Conservation (phyloP, 108 stramenopile species). For the Thalassiosira profunda region DNA sequence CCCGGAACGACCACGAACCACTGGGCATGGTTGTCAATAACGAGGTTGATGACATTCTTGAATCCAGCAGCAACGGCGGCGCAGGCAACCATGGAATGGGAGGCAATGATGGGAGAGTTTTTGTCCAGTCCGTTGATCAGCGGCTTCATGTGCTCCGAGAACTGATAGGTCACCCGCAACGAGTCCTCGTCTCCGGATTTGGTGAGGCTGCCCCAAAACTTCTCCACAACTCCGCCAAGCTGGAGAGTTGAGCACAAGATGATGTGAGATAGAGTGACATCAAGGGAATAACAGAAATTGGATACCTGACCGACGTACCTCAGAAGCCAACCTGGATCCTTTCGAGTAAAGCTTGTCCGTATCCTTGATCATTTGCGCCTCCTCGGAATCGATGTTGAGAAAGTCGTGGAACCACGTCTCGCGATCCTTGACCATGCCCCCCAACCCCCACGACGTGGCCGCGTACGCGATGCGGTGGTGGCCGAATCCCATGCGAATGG, state of each 20-base stretch:
- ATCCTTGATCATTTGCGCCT: conserved; percentile 82
- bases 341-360: conserved; percentile 86
- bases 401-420: conserved; percentile 91
- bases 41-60: conserved; percentile 91
- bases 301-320: conserved; percentile 32
- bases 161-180: conserved; percentile 79
- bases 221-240: conserved; percentile 81
- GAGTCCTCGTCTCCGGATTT: conserved; percentile 89
- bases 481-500: conserved; percentile 96
- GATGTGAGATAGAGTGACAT: not conserved
- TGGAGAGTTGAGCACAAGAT: conserved; percentile 7
- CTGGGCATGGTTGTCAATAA: conserved; percentile 94
- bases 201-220: conserved; percentile 81
- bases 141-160: conserved; percentile 83
- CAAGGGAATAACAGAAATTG: not conserved
- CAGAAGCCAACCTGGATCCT: conserved; percentile 79
- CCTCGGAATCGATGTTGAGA: conserved; percentile 87
- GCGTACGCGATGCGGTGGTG: conserved; percentile 95
- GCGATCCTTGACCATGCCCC: conserved; percentile 9
- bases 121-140: conserved; percentile 77
- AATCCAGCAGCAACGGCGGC: conserved; percentile 89
- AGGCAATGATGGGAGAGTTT: conserved; percentile 88
- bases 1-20: conserved; percentile 93
- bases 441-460: conserved; percentile 84
- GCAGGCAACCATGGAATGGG: conserved; percentile 87